Evolutionary conservation across 129 eudicot genomes (phyloP).

Genomic region (Helichrysum umbraculigerum): DNA sequence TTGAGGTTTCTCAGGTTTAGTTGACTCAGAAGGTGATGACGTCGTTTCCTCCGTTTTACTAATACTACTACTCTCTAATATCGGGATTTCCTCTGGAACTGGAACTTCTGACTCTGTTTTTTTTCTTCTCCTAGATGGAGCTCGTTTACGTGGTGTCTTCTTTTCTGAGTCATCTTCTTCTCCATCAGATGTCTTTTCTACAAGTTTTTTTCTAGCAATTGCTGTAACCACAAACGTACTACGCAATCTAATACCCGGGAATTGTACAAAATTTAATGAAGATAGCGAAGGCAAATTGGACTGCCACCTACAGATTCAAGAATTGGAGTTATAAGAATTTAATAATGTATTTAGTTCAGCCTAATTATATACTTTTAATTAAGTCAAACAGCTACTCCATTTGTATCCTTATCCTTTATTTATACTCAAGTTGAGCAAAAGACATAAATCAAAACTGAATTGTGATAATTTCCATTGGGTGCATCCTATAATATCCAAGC

Average conservation of each 20-base stretch:
- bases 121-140: slow-evolving; percentile 59
- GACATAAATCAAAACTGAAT: neutral
- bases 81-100: slow-evolving; percentile 42
- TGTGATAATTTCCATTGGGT: neutral
- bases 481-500: slow-evolving; percentile 1
- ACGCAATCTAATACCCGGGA: slow-evolving; percentile 43
- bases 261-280: slow-evolving; percentile 43
- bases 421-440: slow-evolving; percentile 1
- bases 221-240: slow-evolving; percentile 43
- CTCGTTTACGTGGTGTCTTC: slow-evolving; percentile 53
- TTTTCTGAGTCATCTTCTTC: slow-evolving; percentile 53
- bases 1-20: slow-evolving; percentile 51
- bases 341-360: neutral
- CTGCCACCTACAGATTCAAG: slow-evolving; percentile 51
- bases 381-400: neutral
- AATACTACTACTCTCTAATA: slow-evolving; percentile 22
- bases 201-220: slow-evolving; percentile 44
- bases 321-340: neutral
- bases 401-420: slow-evolving; percentile 8
- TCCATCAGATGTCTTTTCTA: slow-evolving; percentile 48
- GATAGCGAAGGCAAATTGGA: slow-evolving; percentile 42
- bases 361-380: neutral
- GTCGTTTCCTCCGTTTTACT: slow-evolving; percentile 19
- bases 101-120: slow-evolving; percentile 42
- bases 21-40: slow-evolving; percentile 32